Conservation (phyloP, 2,329 filamentous ascomycete species). For the Paramyrothecium roridum region DNA sequence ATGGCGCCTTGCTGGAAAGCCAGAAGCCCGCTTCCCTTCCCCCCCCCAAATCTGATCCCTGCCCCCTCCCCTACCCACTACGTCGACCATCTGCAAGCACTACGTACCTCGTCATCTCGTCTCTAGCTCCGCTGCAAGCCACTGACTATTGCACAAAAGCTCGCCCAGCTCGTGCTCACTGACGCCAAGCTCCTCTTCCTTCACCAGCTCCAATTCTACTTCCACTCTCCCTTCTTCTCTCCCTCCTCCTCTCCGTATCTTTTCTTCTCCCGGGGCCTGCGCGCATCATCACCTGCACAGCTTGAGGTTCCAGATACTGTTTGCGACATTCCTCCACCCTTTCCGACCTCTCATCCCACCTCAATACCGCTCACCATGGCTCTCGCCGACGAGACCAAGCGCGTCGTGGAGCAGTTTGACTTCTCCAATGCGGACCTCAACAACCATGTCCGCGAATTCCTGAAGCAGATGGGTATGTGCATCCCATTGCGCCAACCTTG, state of each 20-base stretch:
- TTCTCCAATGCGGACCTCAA: constrained; percentile 77
- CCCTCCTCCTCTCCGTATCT: constrained; percentile 15
- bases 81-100: not conserved
- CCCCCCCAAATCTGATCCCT: not conserved
- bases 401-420: constrained; percentile 81
- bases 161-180: constrained; percentile 49
- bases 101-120: not conserved
- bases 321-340: constrained; percentile 53
- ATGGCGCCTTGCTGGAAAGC: not conserved
- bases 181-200: constrained; percentile 40
- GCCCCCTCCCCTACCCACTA: not conserved
- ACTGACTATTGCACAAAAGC: constrained; percentile 34
- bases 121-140: constrained; percentile 13
- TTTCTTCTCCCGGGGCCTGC: constrained; percentile 15
- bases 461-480: constrained; percentile 71
- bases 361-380: constrained; percentile 59
- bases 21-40: not conserved
- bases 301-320: constrained; percentile 39
- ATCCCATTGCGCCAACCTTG: not conserved
- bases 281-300: constrained; percentile 24
- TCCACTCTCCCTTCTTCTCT: constrained; percentile 16
- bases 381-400: constrained; percentile 68
- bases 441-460: constrained; percentile 78
- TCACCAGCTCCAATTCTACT: constrained; percentile 13
- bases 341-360: constrained; percentile 50